Evolutionary conservation across 1,284 basidiomycete genomes (phyloP).

Genomic region (Sporisorium scitamineum): DNA sequence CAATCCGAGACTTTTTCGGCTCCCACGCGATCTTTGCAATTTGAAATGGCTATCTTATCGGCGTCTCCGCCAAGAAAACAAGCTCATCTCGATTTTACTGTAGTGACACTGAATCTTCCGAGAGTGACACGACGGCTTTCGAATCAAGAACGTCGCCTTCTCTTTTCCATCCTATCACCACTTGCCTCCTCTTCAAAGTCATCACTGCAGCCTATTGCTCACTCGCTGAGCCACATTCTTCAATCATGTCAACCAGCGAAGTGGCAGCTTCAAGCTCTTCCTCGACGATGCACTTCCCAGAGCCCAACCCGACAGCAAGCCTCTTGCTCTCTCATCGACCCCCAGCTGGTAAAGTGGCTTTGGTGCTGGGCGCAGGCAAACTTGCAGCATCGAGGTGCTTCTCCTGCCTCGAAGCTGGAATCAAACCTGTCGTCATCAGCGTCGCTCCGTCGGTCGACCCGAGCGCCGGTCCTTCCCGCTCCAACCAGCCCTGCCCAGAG

Average conservation of each 20-base stretch:
- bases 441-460: conserved; percentile 8
- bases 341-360: conserved; percentile 26
- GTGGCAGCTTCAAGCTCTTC: background rate
- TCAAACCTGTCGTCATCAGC: conserved; percentile 77
- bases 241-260: conserved; percentile 3
- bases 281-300: conserved; percentile 19
- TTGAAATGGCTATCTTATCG: conserved; percentile 36
- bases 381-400: conserved; percentile 85
- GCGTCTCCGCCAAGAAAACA: conserved; percentile 13
- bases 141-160: too few relatives aligned
- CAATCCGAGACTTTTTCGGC: conserved; percentile 19
- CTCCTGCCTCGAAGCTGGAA: conserved; percentile 84
- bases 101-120: background rate
- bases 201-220: too few relatives aligned
- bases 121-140: background rate
- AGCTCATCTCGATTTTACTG: background rate
- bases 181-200: background rate
- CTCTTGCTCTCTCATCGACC: conserved; percentile 53
- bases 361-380: conserved; percentile 81
- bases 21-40: conserved; percentile 1
- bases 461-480: background rate
- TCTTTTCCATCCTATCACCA: background rate
- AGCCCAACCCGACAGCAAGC: conserved; percentile 44
- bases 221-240: background rate
- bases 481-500: conserved; percentile 76